Evolutionary conservation across 164 flowering plant genomes (phyloP), one percentile per base, ranked within the genome.

Genomic region (Liriodendron chinense): DNA sequence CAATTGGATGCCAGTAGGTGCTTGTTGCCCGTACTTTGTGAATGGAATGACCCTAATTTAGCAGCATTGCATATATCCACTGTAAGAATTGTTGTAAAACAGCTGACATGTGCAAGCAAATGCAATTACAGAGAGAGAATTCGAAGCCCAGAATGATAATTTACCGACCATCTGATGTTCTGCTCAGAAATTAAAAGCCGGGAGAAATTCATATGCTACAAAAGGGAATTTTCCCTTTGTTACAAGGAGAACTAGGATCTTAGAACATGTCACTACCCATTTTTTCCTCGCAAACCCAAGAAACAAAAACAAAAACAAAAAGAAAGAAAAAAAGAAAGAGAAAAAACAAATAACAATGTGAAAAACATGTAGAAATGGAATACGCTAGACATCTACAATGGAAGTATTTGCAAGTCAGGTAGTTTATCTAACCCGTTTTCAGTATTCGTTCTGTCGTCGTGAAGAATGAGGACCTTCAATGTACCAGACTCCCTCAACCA

Each of bases 401-500:
- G 70, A 18, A 80, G 62, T 65, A 72, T 23, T 49, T 85, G 88
- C 64, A 88, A 43, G 47, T 78, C 74, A 14, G 86, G 59, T 28
- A 74, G 69, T 68, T 79, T 79, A 71, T 70, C 83, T 14, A 74
- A 73, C 69, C 74, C 76, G 69, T 22, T 73, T 71, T 81, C 82
- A 1, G 83, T 78, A 57, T 80, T 81, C 26, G 47, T 84, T 82
- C 86, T 88, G 26, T 85, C 90, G 73, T 95, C 97, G n/a, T 83
- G 89, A 74, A 96, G 97, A 77, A 93, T 83, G 25, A 96, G 96
- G 68, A 94, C 84, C 57, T 89, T 81, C 12, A 89, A 79, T 1
- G 98, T 94, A 68, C 89, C 90, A 0, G 97, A 89, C 74, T 92
- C 94, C 80, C 81, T 90, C 68, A 94, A 81, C 99, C 99, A 96